Evolutionary conservation across 208 protist species (phyloP).

Genomic region (Strigomonas culicis): DNA sequence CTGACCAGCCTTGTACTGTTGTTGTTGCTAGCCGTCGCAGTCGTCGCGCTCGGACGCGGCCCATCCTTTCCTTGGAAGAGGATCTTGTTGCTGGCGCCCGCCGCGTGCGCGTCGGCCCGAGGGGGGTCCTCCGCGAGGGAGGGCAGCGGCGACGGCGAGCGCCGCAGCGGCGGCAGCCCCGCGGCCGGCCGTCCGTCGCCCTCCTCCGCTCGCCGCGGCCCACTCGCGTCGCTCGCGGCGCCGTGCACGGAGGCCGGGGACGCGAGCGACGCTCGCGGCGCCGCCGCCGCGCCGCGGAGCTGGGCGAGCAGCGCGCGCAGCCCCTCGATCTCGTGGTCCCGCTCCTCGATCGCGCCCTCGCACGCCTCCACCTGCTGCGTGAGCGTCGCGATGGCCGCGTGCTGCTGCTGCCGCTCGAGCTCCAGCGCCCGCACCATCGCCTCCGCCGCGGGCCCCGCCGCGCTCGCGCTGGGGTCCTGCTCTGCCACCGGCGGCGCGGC

Average conservation of each 20-base stretch:
- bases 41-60: too few species aligned
- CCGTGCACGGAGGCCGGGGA: not conserved
- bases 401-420: not conserved
- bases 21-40: too few species aligned
- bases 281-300: too few species aligned
- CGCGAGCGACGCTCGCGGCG: not conserved
- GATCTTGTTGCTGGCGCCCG: not conserved
- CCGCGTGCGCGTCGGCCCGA: not conserved
- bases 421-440: not conserved
- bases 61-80: not conserved
- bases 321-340: slow-evolving; percentile 3
- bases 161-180: not conserved
- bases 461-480: too few species aligned
- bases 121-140: not conserved
- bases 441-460: too few species aligned
- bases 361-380: not conserved
- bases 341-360: not conserved
- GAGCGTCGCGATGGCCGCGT: not conserved
- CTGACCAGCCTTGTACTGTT: not conserved
- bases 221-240: too few species aligned
- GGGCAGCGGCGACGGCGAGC: not conserved
- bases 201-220: not conserved
- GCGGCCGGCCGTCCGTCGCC: not conserved
- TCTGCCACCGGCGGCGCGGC: too few species aligned
- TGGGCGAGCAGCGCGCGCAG: not conserved